Base-by-base conservation (phyloP, 495 filamentous ascomycete species). In the Penicillium crystallinum region DNA sequence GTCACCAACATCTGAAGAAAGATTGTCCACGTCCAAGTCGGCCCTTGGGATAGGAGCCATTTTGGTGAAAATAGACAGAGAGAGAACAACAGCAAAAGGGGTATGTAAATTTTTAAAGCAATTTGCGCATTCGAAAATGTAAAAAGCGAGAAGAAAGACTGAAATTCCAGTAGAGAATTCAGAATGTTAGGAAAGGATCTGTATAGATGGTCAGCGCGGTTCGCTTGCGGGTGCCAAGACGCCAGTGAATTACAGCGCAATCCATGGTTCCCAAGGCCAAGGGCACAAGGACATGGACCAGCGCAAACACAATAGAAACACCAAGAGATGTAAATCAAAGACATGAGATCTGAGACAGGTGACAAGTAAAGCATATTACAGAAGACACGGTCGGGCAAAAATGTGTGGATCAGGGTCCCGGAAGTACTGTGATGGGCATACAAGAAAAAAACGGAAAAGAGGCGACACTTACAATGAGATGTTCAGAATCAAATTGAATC, bases 141-240 rank as follows among this genome's bases (percentile, higher is more conserved):
- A 46, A 40, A 40, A 45, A 33, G 37, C 34, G 33, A 53, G 23
- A 52, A 36, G 51, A 46, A 43, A 40, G 41, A 33, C 37, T 29
- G 33, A 53, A 23, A 18, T 10, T 44, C 23, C 47, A 55, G 39
- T 61, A 53, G 21, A 44, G 37, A 52, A 23, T 14, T 40, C 39
- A 54, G 19, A 51, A 39, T 46, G 40, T 59, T 46, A 52, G 55
- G 19, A 52, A 27, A 54, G 52, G 51, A 51, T 62, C 65, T 72
- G 52, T 59, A 68, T 67, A 66, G 67, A 58, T 53, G 42, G 64
- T 71, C 58, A 71, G 65, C 62, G 53, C 56, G 64, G 61, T 68
- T 75, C 67, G 72, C 65, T 71, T 73, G 68, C 61, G 53, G 46
- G 59, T 61, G 72, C 72, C 72, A 75, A 75, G 71, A 67, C 65